Conservation (phyloP, 352 stramenopile species). For the Albugo candida region DNA sequence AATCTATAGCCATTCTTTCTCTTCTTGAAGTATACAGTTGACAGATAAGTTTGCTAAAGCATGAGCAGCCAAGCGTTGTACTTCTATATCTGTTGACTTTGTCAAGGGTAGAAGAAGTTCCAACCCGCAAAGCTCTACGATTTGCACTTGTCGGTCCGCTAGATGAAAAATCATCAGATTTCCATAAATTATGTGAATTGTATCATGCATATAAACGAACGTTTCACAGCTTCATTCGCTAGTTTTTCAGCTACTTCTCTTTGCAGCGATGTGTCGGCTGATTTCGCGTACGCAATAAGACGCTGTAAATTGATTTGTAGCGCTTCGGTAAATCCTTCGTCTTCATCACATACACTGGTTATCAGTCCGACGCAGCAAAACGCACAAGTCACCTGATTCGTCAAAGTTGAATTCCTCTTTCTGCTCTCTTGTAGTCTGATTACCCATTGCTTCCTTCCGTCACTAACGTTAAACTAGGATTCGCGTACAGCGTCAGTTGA, state of each 20-base stretch:
- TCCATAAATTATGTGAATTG: not conserved
- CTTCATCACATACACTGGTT: conserved; percentile 11
- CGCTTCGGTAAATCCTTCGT: conserved; percentile 75
- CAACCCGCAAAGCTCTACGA: conserved; percentile 85
- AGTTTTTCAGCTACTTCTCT: conserved; percentile 87
- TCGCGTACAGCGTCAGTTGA: not conserved
- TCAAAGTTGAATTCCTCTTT: conserved; percentile 74
- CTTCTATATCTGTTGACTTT: conserved; percentile 81
- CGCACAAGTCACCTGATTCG: conserved; percentile 26
- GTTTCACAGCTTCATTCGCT: conserved; percentile 88
- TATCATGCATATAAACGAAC: conserved; percentile 14
- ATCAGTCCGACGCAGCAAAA: not conserved
- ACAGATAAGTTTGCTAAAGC: conserved; percentile 89
- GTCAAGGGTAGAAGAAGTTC: conserved; percentile 85
- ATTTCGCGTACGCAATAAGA: conserved; percentile 85
- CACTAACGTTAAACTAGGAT: not conserved
- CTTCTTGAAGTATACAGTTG: conserved; percentile 36
- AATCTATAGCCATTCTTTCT: not conserved
- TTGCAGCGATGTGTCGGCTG: conserved; percentile 74
- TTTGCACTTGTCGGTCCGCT: conserved; percentile 87
- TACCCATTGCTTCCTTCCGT: conserved; percentile 3
- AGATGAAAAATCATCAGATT: conserved; percentile 1
- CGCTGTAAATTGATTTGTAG: conserved; percentile 81
- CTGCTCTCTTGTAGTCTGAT: conserved; percentile 26
- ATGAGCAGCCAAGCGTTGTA: conserved; percentile 85